Base-by-base conservation (phyloP, 495 filamentous ascomycete species). In the Aspergillus cavernicola region DNA sequence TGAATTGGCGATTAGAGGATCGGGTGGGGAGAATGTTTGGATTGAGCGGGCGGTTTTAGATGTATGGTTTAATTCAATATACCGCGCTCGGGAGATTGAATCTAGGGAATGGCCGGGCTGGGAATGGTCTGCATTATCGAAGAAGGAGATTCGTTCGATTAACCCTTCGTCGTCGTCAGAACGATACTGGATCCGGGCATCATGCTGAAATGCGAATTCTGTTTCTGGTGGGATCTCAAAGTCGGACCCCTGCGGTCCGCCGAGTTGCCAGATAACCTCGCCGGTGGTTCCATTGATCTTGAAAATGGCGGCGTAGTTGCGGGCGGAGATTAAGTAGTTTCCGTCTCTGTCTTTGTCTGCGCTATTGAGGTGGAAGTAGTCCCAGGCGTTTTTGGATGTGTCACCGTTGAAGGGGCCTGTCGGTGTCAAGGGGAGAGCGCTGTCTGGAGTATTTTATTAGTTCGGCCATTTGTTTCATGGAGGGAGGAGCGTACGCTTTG, bases 281-380 rank as follows among this genome's bases (percentile, higher is more conserved):
- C 63, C 66, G 35, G 51, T 61, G 3, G 56, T 58, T 15, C 66
- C 67, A 37, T 60, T 56, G 23, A 73, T 50, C 8, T 67, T 55
- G 52, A 61, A 71, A 6, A 61, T 62, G 1, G 67, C 55, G 56
- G 61, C 69, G 24, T 59, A 59, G 45, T 69, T 59, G 6, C 72
- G 63, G 12, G 59, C 49, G 50, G 63, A 71, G 38, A 77, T 55
- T 8, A 77, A 52, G 44, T 64, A 70, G 29, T 45, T 40, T 16
- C 66, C 56, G 38, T 69, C 44, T 1, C 57, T 61, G 44, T 64
- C 50, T 6, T 62, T 46, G 7, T 55, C 33, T n/a, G 72, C 62
- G 3, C 68, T 66, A 56, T 77, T 74, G 40, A 73, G 62, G 45
- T 77, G 74, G 53, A 67, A 70, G 13, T 40, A 68, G 50, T 75